Conservation (phyloP, 2,329 filamentous ascomycete species). For the Pezicula neosporulosa region DNA sequence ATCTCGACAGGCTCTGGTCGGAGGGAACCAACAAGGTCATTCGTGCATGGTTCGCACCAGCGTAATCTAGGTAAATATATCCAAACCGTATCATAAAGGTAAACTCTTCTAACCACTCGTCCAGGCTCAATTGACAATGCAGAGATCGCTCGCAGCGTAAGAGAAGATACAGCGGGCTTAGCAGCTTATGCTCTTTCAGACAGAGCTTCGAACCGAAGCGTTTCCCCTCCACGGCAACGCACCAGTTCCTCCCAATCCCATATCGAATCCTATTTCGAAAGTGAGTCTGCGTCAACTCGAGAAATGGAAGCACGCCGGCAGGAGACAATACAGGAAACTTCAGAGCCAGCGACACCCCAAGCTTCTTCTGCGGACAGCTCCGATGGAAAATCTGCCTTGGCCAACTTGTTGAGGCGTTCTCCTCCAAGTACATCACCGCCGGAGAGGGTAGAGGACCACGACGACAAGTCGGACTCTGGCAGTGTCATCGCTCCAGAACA, state of each 20-base stretch:
- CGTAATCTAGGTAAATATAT: conserved; percentile 50
- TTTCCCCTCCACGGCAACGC: conserved; percentile 20
- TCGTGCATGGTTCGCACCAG: conserved; percentile 63
- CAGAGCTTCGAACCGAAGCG: conserved; percentile 33
- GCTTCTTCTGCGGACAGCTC: conserved; percentile 26
- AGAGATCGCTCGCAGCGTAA: conserved; percentile 73
- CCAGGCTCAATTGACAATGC: conserved; percentile 60
- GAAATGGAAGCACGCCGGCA: conserved; percentile 28
- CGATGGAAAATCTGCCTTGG: conserved; percentile 41
- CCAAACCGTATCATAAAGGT: not conserved
- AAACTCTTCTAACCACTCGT: conserved; percentile 5
- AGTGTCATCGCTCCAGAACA: conserved; percentile 6
- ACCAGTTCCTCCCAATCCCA: conserved; percentile 12
- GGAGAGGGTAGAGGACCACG: conserved; percentile 1
- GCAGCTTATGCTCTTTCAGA: conserved; percentile 78
- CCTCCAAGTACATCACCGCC: conserved; percentile 21
- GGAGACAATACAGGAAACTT: conserved; percentile 58
- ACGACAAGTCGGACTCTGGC: conserved; percentile 5
- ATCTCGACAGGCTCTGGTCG: conserved; percentile 31
- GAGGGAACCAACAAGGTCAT: conserved; percentile 68
- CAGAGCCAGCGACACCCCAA: conserved; percentile 52
- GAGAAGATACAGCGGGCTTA: conserved; percentile 83
- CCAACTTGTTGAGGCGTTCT: conserved; percentile 44
- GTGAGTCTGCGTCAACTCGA: conserved; percentile 15
- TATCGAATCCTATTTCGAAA: conserved; percentile 26